Conservation (phyloP, 2,329 filamentous ascomycete genomes). For the Penicillium sp. region DNA sequence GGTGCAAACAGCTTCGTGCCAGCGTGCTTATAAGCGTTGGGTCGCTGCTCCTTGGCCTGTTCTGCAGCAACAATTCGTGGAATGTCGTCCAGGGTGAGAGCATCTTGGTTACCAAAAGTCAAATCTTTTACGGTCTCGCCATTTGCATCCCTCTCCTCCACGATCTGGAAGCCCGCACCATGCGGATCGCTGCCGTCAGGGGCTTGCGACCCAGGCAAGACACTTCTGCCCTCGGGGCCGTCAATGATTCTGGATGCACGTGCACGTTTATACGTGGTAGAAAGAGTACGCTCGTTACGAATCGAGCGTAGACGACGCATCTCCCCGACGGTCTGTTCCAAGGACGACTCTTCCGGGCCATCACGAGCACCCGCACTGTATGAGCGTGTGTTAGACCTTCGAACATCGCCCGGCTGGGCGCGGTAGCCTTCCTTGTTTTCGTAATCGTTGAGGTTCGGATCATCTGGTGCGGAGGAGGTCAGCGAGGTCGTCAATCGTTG, state of each 20-base stretch:
- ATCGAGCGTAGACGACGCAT: slow-evolving; percentile 88
- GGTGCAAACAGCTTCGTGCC: slow-evolving; percentile 61
- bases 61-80: slow-evolving; percentile 92
- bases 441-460: slow-evolving; percentile 61
- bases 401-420: slow-evolving; percentile 45
- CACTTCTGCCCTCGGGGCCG: slow-evolving; percentile 64
- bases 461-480: slow-evolving; percentile 46
- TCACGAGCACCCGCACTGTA: slow-evolving; percentile 59
- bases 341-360: slow-evolving; percentile 61
- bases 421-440: slow-evolving; percentile 61
- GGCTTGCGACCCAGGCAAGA: slow-evolving; percentile 66
- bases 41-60: slow-evolving; percentile 83
- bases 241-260: slow-evolving; percentile 90
- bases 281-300: slow-evolving; percentile 87
- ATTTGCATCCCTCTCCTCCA: slow-evolving; percentile 68
- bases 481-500: slow-evolving; percentile 6
- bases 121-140: slow-evolving; percentile 67
- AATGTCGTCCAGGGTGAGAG: slow-evolving; percentile 91
- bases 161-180: slow-evolving; percentile 64
- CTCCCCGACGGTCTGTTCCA: slow-evolving; percentile 94
- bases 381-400: slow-evolving; percentile 62
- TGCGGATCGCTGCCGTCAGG: slow-evolving; percentile 50
- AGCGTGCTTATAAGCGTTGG: slow-evolving; percentile 70
- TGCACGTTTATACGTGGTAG: slow-evolving; percentile 84
- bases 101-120: slow-evolving; percentile 85